Base-by-base conservation (phyloP, 148 eudicot genomes). In the Oxyria digyna region DNA sequence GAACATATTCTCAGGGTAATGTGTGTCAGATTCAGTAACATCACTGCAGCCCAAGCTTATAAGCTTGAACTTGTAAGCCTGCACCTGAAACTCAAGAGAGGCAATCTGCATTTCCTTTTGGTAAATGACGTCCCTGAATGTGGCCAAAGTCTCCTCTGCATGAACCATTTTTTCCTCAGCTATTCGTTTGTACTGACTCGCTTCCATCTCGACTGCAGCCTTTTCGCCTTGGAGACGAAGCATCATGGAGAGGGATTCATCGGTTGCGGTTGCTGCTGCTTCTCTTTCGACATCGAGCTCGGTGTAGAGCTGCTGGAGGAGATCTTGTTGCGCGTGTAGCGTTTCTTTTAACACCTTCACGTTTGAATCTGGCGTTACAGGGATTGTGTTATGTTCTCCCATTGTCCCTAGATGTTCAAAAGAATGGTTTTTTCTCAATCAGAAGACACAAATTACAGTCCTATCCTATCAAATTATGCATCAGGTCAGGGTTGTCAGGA, bases 31-130 rank as follows among this genome's bases (percentile, higher is more conserved):
- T 13, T 59, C 65, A 15, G 18, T 14, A 37, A 75, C 71, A 62
- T 86, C 96, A 17, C 21, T 73, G 70, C 78, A 86, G 4, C 95
- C 98, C 68, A 89, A 74, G 83, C 93, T 88, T 46, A 81, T 38
- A 45, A 89, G 84, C 67, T 83, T 93, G 40, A 82, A 84, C 70
- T 79, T 85, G 75, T 81, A 90, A 24, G 98, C 88, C 69, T 89
- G 96, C 38, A 87, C 88, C 75, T 93, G 96, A 66, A 81, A 86
- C 54, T 88, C 89, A 26, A 91, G 80, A 21, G 93, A 83, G 52
- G 96, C 87, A 9, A 94, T 78, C 75, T 91, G 97, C 93, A 91
- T 85, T 78, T 94, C 99, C 67, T 87, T 94, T 64, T 91, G 91
- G 70, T 88, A 87, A 23, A 94, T 84, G 8, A 85, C 67, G 69